These are phyloP conservation scores for Primulina huaijiensis DNA, from an alignment of 257 asterid species.

Conservation along the genomic window DNA sequence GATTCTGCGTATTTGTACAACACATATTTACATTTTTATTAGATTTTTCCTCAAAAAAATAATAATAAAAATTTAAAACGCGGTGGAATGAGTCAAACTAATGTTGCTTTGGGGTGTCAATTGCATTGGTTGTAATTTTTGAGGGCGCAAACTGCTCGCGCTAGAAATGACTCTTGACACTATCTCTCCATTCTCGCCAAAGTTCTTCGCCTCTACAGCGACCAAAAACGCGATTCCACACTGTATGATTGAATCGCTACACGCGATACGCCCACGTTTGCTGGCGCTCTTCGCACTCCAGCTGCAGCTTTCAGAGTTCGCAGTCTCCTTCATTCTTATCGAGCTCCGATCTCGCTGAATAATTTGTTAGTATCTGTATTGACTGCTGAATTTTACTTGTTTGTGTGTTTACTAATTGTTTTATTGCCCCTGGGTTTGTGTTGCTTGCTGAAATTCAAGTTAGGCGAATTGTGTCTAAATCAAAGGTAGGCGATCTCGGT, in stretches of 20 bases:
- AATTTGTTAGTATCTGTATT: conserved; percentile 25
- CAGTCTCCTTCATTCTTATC: conserved; percentile 6
- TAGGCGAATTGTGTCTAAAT: background rate
- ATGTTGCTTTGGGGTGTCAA: too few relatives aligned
- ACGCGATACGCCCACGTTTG: conserved; percentile 13
- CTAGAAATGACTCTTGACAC: conserved; percentile 34
- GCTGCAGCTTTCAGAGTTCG: background rate
- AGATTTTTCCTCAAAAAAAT: too few relatives aligned
- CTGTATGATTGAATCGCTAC: background rate
- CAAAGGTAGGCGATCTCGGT: conserved; percentile 11
- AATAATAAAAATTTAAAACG: too few relatives aligned
- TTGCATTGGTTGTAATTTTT: too few relatives aligned
- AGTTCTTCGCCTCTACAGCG: background rate
- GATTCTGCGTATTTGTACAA: too few relatives aligned
- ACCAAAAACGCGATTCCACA: conserved; percentile 1
- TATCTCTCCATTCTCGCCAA: conserved; percentile 15
- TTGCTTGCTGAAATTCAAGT: conserved; percentile 14
- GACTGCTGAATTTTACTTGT: conserved; percentile 10
- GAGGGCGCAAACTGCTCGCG: background rate
- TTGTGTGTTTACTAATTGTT: background rate
- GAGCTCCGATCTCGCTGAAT: conserved; percentile 15
- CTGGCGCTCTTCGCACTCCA: conserved; percentile 14
- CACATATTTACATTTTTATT: too few relatives aligned
- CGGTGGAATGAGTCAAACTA: too few relatives aligned
- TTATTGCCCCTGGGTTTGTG: background rate